Conservation (phyloP, 768 basidiomycete genomes). For the Lentinus brumalis region DNA sequence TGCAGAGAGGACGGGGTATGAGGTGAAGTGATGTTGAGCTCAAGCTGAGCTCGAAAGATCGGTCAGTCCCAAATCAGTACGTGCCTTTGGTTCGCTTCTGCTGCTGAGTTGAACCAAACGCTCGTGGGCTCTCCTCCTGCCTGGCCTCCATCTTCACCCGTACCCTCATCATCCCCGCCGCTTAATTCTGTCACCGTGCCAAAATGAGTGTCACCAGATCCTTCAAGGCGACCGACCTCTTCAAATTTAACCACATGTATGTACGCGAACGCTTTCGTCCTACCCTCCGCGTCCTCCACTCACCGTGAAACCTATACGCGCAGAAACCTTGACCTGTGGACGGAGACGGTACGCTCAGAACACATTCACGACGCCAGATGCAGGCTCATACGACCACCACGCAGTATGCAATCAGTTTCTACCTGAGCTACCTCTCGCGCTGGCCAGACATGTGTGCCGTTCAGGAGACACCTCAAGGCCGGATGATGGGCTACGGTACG, state of each 20-base stretch:
- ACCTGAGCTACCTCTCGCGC: constrained; percentile 82
- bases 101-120: neutral
- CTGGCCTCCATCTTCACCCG: neutral
- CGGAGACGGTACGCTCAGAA: constrained; percentile 76
- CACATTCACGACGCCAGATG: neutral
- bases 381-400: neutral
- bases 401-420: constrained; percentile 88
- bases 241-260: constrained; percentile 91
- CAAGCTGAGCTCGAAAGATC: too few species aligned
- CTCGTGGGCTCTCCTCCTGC: neutral
- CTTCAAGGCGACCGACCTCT: constrained; percentile 87
- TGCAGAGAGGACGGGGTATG: too few species aligned
- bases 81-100: too few species aligned
- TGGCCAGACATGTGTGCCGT: constrained; percentile 93
- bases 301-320: neutral
- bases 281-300: too few species aligned
- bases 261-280: constrained; percentile 26
- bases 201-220: constrained; percentile 84
- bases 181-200: neutral
- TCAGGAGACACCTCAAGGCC: constrained; percentile 77
- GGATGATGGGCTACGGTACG: constrained; percentile 93
- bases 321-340: constrained; percentile 96
- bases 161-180: neutral
- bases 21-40: too few species aligned
- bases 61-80: too few species aligned